Evolutionary conservation across 192 early-diverging fungal genomes (phyloP).

Genomic region (Dissophora ornata): DNA sequence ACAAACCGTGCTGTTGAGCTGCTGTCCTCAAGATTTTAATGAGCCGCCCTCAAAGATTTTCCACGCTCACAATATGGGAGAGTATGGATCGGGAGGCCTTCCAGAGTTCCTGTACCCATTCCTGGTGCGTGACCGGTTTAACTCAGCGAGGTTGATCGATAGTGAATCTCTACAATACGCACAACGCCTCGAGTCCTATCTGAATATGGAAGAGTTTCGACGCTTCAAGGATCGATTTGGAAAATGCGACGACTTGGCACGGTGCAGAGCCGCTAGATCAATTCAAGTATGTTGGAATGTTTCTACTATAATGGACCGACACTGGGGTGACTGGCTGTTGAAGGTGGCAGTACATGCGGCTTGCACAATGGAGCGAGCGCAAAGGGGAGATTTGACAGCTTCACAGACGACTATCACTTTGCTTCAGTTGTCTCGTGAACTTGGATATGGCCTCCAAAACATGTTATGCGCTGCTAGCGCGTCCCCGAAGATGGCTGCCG

Average conservation of each 20-base stretch:
- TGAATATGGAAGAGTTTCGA: background rate
- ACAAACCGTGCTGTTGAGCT: background rate
- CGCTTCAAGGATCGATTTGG: background rate
- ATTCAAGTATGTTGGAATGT: slow-evolving; percentile 9
- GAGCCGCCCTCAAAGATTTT: slow-evolving; percentile 1
- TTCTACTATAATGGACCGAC: slow-evolving; percentile 5
- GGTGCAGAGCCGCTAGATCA: slow-evolving; percentile 13
- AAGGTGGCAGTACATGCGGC: slow-evolving; percentile 13
- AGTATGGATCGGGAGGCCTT: slow-evolving; percentile 10
- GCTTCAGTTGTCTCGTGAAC: slow-evolving; percentile 10
- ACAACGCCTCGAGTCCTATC: no score
- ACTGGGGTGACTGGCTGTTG: slow-evolving; percentile 6
- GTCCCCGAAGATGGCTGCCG: slow-evolving; percentile 3
- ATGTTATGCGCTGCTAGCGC: background rate
- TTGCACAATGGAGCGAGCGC: slow-evolving; percentile 10
- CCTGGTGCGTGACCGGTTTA: background rate
- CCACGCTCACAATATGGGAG: slow-evolving; percentile 1
- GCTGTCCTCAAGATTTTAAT: slow-evolving; percentile 1
- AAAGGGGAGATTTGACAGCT: background rate
- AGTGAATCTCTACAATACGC: background rate
- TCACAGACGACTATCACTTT: background rate
- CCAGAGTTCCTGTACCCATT: background rate
- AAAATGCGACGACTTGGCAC: background rate
- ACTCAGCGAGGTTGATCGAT: background rate
- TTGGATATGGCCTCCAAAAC: background rate